Percentiles rank a stretch among this genome's conserved stretches.
Conservation (phyloP, 2,329 filamentous ascomycete species). For the Biscogniauxia mediterranea region DNA sequence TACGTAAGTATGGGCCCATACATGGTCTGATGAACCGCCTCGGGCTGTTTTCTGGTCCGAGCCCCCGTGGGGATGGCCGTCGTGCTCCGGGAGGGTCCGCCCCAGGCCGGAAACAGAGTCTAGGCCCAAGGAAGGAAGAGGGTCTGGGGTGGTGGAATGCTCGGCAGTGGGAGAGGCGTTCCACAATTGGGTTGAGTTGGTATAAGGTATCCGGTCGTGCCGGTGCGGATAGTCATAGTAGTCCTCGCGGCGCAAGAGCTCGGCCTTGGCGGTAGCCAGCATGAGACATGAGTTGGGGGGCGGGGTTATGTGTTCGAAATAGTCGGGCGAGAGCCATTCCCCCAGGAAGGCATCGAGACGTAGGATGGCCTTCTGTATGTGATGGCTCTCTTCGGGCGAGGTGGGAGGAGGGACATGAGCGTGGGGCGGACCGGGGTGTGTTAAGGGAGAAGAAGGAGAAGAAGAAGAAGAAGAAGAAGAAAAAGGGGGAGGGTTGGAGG, state of each 20-base stretch:
- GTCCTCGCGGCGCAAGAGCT: slow-evolving; percentile 75
- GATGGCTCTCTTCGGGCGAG: slow-evolving; percentile 10
- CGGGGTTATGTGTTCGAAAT: slow-evolving; percentile 88
- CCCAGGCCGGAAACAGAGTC: slow-evolving; percentile 24
- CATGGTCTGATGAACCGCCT: slow-evolving; percentile 8
- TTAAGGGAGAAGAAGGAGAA: slow-evolving; percentile 20
- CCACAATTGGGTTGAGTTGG: slow-evolving; percentile 40
- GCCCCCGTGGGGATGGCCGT: slow-evolving; percentile 11
- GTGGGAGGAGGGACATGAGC: slow-evolving; percentile 23
- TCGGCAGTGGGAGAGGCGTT: slow-evolving; percentile 24
- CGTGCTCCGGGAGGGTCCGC: slow-evolving; percentile 14
- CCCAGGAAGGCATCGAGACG: slow-evolving; percentile 90
- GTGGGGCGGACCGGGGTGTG: slow-evolving; percentile 19
- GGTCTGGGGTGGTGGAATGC: slow-evolving; percentile 24
- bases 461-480: too few relatives aligned
- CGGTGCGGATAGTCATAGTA: slow-evolving; percentile 50
- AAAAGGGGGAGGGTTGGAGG: slow-evolving; percentile 52
- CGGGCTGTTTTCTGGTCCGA: slow-evolving; percentile 9
- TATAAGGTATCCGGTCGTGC: slow-evolving; percentile 29
- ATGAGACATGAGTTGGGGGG: slow-evolving; percentile 85
- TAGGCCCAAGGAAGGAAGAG: slow-evolving; percentile 13
- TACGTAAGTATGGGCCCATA: slow-evolving; percentile 53
- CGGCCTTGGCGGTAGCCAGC: slow-evolving; percentile 84
- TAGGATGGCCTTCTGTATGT: slow-evolving; percentile 59
- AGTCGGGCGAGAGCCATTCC: slow-evolving; percentile 92